Conservation (phyloP, 2,329 filamentous ascomycete species). For the Xylariaceae sp. region DNA sequence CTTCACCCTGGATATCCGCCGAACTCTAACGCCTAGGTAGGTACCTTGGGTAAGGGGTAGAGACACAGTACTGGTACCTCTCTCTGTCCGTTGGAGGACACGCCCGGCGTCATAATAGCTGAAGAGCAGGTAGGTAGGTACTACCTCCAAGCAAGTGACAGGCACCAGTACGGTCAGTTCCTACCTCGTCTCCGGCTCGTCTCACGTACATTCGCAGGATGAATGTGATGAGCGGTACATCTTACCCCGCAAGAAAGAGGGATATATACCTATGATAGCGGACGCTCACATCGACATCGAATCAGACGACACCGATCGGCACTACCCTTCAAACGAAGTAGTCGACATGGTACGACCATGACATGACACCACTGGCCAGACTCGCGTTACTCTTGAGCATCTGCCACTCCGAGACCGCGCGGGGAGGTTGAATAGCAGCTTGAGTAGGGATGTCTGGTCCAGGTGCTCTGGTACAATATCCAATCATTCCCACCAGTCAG, state of each 20-base stretch:
- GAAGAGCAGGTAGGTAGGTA: not conserved
- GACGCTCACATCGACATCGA: conserved; percentile 1
- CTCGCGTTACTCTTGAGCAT: too few species aligned
- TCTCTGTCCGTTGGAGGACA: not conserved
- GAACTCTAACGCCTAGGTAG: conserved; percentile 6
- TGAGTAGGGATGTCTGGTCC: too few species aligned
- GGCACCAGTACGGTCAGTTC: not conserved
- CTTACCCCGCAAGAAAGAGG: conserved; percentile 1
- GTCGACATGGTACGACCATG: not conserved
- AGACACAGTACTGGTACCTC: not conserved
- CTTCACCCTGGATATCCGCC: conserved; percentile 9
- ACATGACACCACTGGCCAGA: too few species aligned
- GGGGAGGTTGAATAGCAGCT: too few species aligned
- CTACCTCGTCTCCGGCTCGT: too few species aligned
- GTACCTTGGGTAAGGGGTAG: not conserved
- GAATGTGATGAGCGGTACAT: too few species aligned
- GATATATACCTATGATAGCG: too few species aligned
- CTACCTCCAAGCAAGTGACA: not conserved
- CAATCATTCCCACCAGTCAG: too few species aligned
- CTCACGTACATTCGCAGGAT: too few species aligned
- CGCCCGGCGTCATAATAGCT: not conserved
- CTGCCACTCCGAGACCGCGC: too few species aligned
- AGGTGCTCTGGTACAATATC: too few species aligned
- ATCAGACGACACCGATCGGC: conserved; percentile 1
- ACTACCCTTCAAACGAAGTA: not conserved